phyloP scores from a whole-genome alignment of 108 stramenopile genomes.

The Conticribra guillardii region DNA sequence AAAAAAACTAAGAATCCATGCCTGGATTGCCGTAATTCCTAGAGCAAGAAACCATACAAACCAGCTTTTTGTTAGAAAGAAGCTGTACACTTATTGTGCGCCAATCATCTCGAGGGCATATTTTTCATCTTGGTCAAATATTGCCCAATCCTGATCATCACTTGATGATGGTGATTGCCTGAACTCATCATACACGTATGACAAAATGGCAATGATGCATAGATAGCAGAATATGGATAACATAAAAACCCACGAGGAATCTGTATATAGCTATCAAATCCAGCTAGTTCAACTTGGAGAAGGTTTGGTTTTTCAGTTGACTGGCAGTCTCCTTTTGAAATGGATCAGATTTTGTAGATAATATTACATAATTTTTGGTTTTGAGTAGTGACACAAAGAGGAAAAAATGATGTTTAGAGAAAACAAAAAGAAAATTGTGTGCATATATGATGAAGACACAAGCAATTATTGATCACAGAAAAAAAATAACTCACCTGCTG shows the following conservation, averaged over 20 bases:
- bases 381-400: too few species aligned
- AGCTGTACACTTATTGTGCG: slow-evolving; percentile 9
- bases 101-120: slow-evolving; percentile 14
- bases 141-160: not conserved
- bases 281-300: not conserved
- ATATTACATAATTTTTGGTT: too few species aligned
- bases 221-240: not conserved
- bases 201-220: not conserved
- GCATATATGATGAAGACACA: not conserved
- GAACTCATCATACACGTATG: not conserved
- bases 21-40: not conserved
- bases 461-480: not conserved
- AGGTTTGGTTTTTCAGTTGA: slow-evolving; percentile 3
- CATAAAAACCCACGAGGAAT: not conserved
- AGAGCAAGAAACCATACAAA: slow-evolving; percentile 6
- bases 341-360: too few species aligned
- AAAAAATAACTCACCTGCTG: not conserved
- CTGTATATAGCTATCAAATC: not conserved
- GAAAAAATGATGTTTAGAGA: not conserved
- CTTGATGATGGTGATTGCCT: not conserved
- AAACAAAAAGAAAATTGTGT: too few species aligned
- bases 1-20: slow-evolving; percentile 2
- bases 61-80: slow-evolving; percentile 12
- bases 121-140: not conserved
- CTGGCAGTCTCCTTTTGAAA: not conserved